Base-by-base conservation (phyloP, 305 asterid genomes). In the Nicotiana rustica region DNA sequence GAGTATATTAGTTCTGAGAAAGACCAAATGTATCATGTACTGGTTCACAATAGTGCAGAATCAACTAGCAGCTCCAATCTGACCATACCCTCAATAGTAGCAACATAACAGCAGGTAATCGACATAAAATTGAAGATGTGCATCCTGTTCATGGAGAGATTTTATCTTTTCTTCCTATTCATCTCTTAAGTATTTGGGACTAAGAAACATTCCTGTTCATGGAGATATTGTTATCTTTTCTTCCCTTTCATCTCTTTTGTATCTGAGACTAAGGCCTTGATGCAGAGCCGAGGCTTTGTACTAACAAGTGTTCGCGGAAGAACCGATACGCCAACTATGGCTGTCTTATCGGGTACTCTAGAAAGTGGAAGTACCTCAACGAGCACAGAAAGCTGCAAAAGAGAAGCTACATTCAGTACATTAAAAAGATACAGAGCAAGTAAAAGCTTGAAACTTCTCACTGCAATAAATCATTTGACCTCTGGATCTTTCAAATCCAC, bases 291-390 rank as follows among this genome's bases (percentile, higher is more conserved):
- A 31, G 92, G 91, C 78, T 88, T 88, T 4, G 87, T 77, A 61
- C 84, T 85, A 67, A 89, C 76, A 38, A 89, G 88, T 59, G 55
- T 81, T 82, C 77, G 83, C 10, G 91, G 89, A 85, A 89, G 92
- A 82, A 89, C 85, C 9, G 92, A 88, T 7, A 89, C 88, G 18
- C 88, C 88, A 44, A 88, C 91, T 79, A 89, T 85, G 31, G 85
- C 83, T 57, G 83, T 80, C 19, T 75, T 85, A 21, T 82, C 84
- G 18, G 92, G 85, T 52, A 88, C 76, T 57, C 90, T 81, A n/a
- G 91, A 89, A 9, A 89, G 81, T 35, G 92, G 91, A 84, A 89
- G 85, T 49, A 89, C 82, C 89, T 89, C 92, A 41, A 89, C 57
- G 47, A 89, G 86, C 76, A 89, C 90, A 1, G 85, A 84, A 8